Conservation (phyloP, 2,329 filamentous ascomycete species). For the Emmonsiellopsis sp. region DNA sequence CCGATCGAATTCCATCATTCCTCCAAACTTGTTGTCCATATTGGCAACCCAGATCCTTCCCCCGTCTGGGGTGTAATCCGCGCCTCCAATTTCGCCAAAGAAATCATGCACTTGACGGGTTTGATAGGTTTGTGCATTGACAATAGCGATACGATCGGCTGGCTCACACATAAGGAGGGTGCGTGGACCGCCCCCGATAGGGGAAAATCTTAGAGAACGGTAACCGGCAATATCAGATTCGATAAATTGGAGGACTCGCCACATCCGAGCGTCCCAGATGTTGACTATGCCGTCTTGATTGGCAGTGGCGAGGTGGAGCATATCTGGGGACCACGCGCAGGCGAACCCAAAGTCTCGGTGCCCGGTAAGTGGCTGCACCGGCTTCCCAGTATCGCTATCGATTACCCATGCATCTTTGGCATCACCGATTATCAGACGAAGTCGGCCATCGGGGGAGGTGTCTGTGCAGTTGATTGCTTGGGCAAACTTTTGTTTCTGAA, state of each 20-base stretch:
- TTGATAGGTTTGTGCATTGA: conserved; percentile 34
- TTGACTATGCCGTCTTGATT: conserved; percentile 39
- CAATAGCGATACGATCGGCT: conserved; percentile 35
- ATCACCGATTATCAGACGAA: conserved; percentile 37
- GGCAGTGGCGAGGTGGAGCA: conserved; percentile 37
- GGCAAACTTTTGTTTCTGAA: conserved; percentile 26
- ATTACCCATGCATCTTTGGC: conserved; percentile 32
- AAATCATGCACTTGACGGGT: conserved; percentile 36
- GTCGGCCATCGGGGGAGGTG: conserved; percentile 33
- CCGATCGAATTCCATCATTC: conserved; percentile 36
- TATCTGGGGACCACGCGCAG: conserved; percentile 38
- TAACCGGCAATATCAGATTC: conserved; percentile 37
- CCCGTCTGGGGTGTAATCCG: conserved; percentile 34
- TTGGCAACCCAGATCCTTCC: conserved; percentile 35
- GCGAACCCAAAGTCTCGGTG: conserved; percentile 38
- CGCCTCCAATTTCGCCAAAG: conserved; percentile 37
- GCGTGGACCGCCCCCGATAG: conserved; percentile 33
- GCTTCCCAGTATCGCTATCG: conserved; percentile 33
- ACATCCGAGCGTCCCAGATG: conserved; percentile 37
- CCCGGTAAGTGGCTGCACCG: conserved; percentile 27
- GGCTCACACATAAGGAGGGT: conserved; percentile 35
- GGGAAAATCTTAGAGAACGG: conserved; percentile 34
- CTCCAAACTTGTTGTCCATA: conserved; percentile 33
- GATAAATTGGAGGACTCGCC: conserved; percentile 29
- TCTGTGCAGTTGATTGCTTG: conserved; percentile 37